Base-by-base conservation (phyloP, 1,284 basidiomycete species). In the Bondarzewia mesenterica region DNA sequence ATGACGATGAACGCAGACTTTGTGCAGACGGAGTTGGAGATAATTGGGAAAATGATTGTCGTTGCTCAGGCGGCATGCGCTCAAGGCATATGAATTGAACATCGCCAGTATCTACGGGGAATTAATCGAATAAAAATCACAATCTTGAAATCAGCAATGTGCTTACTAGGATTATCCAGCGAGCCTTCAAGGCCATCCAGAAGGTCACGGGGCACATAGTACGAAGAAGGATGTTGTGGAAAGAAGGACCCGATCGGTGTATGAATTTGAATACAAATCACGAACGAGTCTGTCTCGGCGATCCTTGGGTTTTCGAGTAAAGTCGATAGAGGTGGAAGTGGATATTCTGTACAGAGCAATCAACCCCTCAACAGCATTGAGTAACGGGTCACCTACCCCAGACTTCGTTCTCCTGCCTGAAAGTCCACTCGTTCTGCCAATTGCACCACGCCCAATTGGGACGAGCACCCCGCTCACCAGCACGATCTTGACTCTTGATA, bases 401-500 rank as follows among this genome's bases (percentile, higher is more conserved):
- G 38, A 86, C 83, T 67, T 88, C 85, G 49, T 75, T 75, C 53
- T 80, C 78, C 51, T 75, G 72, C 47, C 80, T 67, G 63, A 88
- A 84, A 2, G 76, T 69, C 75, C 78, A 82, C 50, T 81, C 78
- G 51, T 71, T 73, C 52, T 82, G 73, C 77, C 79, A 81, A 52
- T 67, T 69, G 51, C 84, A 79, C 85, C 85, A 89, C 23, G 81
- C 67, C 81, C 83, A 89, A 32, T 80, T 74, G n/a, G 80, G 71
- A 32, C 82, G 78, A 1, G 80, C 77, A 12, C 80, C 78, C 7
- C 78, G 71, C 54, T 80, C 75, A 10, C 83, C 84, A 7, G 68
- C 66, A 39, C 75, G 70, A 51, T 80, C 76, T 54, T 79, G 75
- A 44, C 76, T 79, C 58, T 84, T 85, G 53, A 89, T 80, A 12